phyloP scores from a whole-genome alignment of 768 basidiomycete genomes.

The Rhodotorula sphaerocarpa region DNA sequence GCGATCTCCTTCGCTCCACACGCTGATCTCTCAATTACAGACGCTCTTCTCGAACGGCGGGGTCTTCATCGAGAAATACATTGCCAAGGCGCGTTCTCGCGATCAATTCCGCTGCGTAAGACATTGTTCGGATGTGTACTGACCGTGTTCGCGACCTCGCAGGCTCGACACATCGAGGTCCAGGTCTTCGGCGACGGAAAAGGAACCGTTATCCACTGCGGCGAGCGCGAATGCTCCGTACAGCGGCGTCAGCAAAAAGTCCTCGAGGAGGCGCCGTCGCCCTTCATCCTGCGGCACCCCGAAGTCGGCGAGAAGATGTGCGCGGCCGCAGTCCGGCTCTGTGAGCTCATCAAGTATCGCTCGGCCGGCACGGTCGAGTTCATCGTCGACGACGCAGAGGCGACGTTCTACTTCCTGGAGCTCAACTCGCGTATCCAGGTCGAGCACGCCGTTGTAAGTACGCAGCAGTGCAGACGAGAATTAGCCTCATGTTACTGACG shows the following conservation, averaged over 20 bases:
- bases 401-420: conserved; percentile 60
- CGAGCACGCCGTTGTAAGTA: conserved; percentile 57
- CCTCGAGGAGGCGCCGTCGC: conserved; percentile 61
- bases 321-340: conserved; percentile 20
- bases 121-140: too few relatives aligned
- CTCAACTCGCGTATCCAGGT: conserved; percentile 66
- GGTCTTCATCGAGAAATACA: conserved; percentile 55
- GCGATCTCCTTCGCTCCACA: too few relatives aligned
- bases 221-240: conserved; percentile 58
- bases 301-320: conserved; percentile 41
- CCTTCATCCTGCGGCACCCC: conserved; percentile 50
- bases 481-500: neutral
- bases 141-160: too few relatives aligned
- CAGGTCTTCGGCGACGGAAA: conserved; percentile 58
- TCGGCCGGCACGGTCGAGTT: conserved; percentile 50
- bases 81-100: conserved; percentile 15
- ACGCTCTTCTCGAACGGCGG: conserved; percentile 47
- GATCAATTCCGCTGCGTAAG: too few relatives aligned
- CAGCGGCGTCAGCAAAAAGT: conserved; percentile 67
- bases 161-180: conserved; percentile 32
- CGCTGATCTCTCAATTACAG: conserved; percentile 33
- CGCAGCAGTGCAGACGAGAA: too few relatives aligned
- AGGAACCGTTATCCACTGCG: conserved; percentile 54
- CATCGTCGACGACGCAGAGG: conserved; percentile 49
- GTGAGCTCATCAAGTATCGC: conserved; percentile 20